Evolutionary conservation across 768 basidiomycete species (phyloP).

Genomic region (Tephrocybe sp.): DNA sequence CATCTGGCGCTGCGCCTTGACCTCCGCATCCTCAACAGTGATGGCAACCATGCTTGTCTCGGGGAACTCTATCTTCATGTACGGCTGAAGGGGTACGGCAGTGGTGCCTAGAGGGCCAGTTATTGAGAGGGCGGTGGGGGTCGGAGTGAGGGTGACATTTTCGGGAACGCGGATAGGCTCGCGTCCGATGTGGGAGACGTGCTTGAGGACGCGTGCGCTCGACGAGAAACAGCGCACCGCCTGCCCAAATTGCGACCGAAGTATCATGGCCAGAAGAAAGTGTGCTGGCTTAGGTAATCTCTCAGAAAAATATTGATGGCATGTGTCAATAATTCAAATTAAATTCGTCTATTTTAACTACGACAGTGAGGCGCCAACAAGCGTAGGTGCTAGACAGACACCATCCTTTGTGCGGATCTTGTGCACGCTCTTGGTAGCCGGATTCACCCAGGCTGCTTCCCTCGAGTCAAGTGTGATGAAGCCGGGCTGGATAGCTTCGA

Average conservation of each 20-base stretch:
- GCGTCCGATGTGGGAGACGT: conserved; percentile 67
- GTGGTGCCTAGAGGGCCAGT: conserved; percentile 49
- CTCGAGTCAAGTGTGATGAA: conserved; percentile 86
- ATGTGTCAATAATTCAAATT: neutral
- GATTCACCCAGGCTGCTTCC: conserved; percentile 94
- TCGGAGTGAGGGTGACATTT: conserved; percentile 40
- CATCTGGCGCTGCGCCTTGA: conserved; percentile 81
- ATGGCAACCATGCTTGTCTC: conserved; percentile 40
- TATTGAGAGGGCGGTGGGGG: conserved; percentile 39
- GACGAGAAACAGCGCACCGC: conserved; percentile 48
- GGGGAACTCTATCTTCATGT: conserved; percentile 44
- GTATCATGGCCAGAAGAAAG: conserved; percentile 26
- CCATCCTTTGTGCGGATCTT: conserved; percentile 86
- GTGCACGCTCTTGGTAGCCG: conserved; percentile 74
- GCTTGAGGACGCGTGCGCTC: conserved; percentile 44
- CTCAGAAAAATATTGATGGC: neutral
- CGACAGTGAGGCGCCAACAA: conserved; percentile 91
- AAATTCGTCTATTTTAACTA: conserved; percentile 42
- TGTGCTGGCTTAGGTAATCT: conserved; percentile 8
- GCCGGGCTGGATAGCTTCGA: conserved; percentile 93
- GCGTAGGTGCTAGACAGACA: conserved; percentile 73
- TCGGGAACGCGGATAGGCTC: conserved; percentile 52
- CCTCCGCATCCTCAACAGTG: conserved; percentile 61
- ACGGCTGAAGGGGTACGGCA: conserved; percentile 44
- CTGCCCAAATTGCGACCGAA: conserved; percentile 32